These are phyloP conservation scores for Kernera saxatilis DNA, from an alignment of 345 rosid species.

Conservation along the genomic window DNA sequence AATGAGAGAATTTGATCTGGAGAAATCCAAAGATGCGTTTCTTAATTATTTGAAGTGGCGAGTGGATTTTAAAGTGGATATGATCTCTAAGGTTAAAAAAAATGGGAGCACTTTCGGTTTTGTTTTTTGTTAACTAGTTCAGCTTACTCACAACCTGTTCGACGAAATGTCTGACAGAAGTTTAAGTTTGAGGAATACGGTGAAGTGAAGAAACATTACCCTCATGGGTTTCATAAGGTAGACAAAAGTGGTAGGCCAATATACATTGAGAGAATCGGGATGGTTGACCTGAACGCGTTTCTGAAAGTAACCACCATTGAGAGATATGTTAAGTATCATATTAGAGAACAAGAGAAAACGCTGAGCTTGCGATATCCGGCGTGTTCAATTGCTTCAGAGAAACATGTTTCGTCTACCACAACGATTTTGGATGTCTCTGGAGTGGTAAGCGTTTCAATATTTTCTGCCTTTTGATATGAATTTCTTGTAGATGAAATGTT, in stretches of 20 bases:
- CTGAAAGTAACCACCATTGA: slow-evolving; percentile 67
- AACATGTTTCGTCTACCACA: slow-evolving; percentile 62
- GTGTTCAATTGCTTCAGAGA: slow-evolving; percentile 78
- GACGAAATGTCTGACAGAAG: slow-evolving; percentile 41
- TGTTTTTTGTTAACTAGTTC: not conserved
- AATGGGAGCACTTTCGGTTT: not conserved
- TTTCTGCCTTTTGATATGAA: not conserved
- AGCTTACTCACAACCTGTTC: not conserved
- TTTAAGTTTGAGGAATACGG: slow-evolving; percentile 75
- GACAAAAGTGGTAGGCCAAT: slow-evolving; percentile 87
- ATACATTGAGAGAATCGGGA: slow-evolving; percentile 82
- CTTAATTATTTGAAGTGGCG: slow-evolving; percentile 11
- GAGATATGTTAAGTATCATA: slow-evolving; percentile 76
- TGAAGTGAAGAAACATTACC: slow-evolving; percentile 77
- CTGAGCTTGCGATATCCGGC: slow-evolving; percentile 73
- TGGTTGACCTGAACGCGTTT: slow-evolving; percentile 69
- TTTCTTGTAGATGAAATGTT: not conserved
- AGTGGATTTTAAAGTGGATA: slow-evolving; percentile 3
- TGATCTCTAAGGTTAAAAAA: slow-evolving; percentile 2
- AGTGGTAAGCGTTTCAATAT: slow-evolving; percentile 39
- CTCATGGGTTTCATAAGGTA: slow-evolving; percentile 92
- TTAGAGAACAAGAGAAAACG: slow-evolving; percentile 81
- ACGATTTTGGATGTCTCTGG: slow-evolving; percentile 86
- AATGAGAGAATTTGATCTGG: slow-evolving; percentile 22
- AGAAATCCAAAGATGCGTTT: slow-evolving; percentile 15